Base-by-base conservation (phyloP, 129 eudicot species). In the Sambucus nigra region DNA sequence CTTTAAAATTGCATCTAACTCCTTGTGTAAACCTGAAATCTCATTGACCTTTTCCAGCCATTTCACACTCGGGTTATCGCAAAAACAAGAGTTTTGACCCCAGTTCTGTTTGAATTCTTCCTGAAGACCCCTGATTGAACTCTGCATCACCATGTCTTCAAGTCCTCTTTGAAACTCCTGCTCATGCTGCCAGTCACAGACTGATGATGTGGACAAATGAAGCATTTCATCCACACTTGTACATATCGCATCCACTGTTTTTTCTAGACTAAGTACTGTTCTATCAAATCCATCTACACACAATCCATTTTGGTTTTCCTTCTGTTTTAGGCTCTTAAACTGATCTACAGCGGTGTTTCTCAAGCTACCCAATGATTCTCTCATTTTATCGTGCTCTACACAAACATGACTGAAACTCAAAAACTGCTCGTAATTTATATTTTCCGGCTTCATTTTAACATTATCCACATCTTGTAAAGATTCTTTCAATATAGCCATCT, bases 1-100 rank as follows among this genome's bases (percentile, higher is more conserved):
- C 76, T 86, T 82, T 23, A 59, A 47, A n/a, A 91, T 65, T 20
- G 70, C 62, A 15, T 79, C 84, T 57, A 91, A 62, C 38, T 80
- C 79, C 53, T 62, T 59, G 31, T 76, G 73, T 64, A 91, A 40
- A 46, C 38, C 46, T 8, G 94, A 74, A 53, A 92, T 64, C 24
- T 67, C 82, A 47, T 69, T 60, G 32, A 82, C 66, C 67, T 74
- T 86, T 23, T 82, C 78, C 23, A 68, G 54, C 78, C 78, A 80
- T 38, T 57, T 44, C 16, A 75, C 55, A 69, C 29, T 64, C 45
- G 27, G 83, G 42, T 42, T 72, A 38, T 60, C 73, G 55, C 45
- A 49, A 18, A 50, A 56, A 20, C 13, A 39, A 49, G 61, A 57
- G 53, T 53, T 55, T 47, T 61, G 73, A 47, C 55, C 70, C 73